Evolutionary conservation across 2,329 filamentous ascomycete species (phyloP).

Genomic region (Phaeosphaeria sp.): DNA sequence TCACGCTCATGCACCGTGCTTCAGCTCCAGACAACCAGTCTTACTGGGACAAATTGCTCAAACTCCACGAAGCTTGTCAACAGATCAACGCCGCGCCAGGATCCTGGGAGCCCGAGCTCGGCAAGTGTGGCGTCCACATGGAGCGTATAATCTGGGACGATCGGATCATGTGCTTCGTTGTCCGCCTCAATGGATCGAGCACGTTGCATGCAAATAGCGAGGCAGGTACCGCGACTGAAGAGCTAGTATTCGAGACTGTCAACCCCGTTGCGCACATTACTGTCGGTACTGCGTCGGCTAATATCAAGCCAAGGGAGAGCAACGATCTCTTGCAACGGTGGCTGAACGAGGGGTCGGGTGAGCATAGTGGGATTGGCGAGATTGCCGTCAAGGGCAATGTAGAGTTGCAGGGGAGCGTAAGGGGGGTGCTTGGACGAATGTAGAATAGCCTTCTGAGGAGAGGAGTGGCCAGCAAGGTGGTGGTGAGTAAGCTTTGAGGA

Average conservation of each 20-base stretch:
- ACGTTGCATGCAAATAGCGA: conserved; percentile 25
- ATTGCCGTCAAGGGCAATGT: conserved; percentile 60
- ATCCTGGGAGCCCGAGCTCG: conserved; percentile 61
- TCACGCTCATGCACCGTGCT: conserved; percentile 88
- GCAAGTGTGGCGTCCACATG: conserved; percentile 67
- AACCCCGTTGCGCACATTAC: conserved; percentile 89
- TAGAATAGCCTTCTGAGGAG: conserved; percentile 11
- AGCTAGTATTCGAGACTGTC: conserved; percentile 63
- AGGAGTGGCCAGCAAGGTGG: background rate
- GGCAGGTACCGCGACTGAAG: conserved; percentile 52
- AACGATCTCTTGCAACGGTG: conserved; percentile 82
- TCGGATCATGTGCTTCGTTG: conserved; percentile 89
- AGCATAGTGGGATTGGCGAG: conserved; percentile 62
- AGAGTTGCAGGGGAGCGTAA: conserved; percentile 62
- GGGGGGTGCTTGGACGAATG: conserved; percentile 47
- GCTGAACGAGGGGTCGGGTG: conserved; percentile 66
- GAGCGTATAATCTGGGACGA: conserved; percentile 80
- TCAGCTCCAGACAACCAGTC: conserved; percentile 65
- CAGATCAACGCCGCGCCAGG: conserved; percentile 42
- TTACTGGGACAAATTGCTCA: conserved; percentile 76
- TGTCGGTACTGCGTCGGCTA: conserved; percentile 75
- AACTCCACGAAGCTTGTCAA: conserved; percentile 57
- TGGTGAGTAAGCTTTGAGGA: background rate
- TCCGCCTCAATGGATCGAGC: conserved; percentile 58
- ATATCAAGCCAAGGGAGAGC: conserved; percentile 91